Conservation (phyloP, 148 eudicot species). For the Euryodendron excelsum region DNA sequence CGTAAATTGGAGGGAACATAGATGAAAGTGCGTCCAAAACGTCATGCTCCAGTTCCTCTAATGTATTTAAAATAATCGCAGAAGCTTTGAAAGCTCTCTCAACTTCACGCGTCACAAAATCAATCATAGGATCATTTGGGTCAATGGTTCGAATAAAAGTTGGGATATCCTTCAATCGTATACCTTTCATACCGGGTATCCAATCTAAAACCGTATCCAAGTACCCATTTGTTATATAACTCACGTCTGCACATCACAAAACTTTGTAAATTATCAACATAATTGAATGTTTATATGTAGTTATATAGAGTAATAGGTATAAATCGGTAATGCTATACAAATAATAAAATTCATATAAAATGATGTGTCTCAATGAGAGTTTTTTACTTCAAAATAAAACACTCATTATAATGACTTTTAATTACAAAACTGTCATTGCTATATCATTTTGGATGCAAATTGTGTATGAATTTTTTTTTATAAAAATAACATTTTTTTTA, state of each 20-base stretch:
- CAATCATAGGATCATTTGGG: constrained; percentile 28
- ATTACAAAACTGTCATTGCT: too few species aligned
- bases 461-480: too few species aligned
- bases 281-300: too few species aligned
- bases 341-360: too few species aligned
- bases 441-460: too few species aligned
- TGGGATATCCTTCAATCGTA: constrained; percentile 28
- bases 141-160: constrained; percentile 29
- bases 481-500: too few species aligned
- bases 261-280: too few species aligned
- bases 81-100: constrained; percentile 10
- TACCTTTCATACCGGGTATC: neutral
- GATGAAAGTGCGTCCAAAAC: constrained; percentile 18
- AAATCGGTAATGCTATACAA: too few species aligned
- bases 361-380: too few species aligned
- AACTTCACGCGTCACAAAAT: constrained; percentile 7
- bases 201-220: constrained; percentile 23
- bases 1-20: constrained; percentile 13
- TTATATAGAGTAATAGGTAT: too few species aligned
- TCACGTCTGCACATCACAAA: constrained; percentile 16
- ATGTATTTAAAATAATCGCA: constrained; percentile 32
- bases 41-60: constrained; percentile 29
- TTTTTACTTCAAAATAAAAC: too few species aligned
- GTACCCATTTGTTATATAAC: constrained; percentile 20
- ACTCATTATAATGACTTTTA: too few species aligned